These are phyloP conservation scores for Mercurialis annua DNA, from an alignment of 345 rosid genomes.

Conservation along the genomic window DNA sequence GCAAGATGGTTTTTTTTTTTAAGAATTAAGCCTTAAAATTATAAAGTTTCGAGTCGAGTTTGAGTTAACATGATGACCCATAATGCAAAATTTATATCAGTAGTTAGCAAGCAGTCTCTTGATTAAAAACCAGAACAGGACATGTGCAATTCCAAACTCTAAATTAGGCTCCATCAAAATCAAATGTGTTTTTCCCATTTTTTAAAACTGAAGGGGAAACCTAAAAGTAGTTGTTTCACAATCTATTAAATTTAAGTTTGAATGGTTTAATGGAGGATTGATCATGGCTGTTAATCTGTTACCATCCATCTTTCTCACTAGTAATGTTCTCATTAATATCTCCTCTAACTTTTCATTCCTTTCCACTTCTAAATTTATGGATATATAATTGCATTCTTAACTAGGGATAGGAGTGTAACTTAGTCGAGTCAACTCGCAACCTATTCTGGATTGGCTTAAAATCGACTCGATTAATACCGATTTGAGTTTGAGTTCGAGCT, in stretches of 20 bases:
- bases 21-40: no score
- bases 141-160: conserved; percentile 1
- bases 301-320: conserved; percentile 11
- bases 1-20: no score
- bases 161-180: conserved; percentile 4
- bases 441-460: no score
- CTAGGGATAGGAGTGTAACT: no score
- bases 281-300: conserved; percentile 17
- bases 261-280: not conserved
- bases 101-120: conserved; percentile 13
- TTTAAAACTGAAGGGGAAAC: not conserved
- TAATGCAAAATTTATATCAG: conserved; percentile 9
- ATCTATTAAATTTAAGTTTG: not conserved
- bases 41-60: no score
- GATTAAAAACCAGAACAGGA: conserved; percentile 7
- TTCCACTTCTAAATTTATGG: not conserved
- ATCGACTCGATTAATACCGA: no score
- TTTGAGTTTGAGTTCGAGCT: no score
- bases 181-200: not conserved
- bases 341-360: conserved; percentile 6
- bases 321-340: not conserved
- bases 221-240: not conserved
- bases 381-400: no score
- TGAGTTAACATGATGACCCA: not conserved
- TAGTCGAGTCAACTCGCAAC: no score